Base-by-base conservation (phyloP, 2,329 filamentous ascomycete genomes). In the Fusarium humuli region DNA sequence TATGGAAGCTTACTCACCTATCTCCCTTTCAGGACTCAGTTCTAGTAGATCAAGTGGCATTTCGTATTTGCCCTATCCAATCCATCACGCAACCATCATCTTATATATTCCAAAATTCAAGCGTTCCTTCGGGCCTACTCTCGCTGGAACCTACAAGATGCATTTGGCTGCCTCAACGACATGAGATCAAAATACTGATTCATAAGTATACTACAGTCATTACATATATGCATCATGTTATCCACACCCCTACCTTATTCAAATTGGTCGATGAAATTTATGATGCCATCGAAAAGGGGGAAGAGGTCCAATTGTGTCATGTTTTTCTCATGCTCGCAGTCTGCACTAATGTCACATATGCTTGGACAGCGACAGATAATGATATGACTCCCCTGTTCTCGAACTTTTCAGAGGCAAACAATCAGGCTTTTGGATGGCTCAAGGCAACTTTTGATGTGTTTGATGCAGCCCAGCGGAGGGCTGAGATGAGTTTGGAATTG, bases 381-480 rank as follows among this genome's bases (percentile, higher is more conserved):
- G 73, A 77, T 25, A 57, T 61, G 8, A 67, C 73, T 30, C 63
- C 68, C 13, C 56, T 80, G 8, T 79, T 76, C 49, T 66, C 71
- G 9, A 73, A 71, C 41, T 62, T 52, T 34, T 59, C 59, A 20
- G 77, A 79, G 50, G 75, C 78, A 27, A 77, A 76, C 34, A 61
- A 61, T 0, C 77, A 79, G 37, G 65, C 77, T 9, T 61, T 71
- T 0, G 70, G 61, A 27, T 83, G 81, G 81, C 64, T 78, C 30
- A 77, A 78, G 27, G 72, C 78, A 1, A 75, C 79, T 3, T 71
- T 81, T 22, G 76, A 80, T 34, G 73, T 82, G 7, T 74, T 82
- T 18, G 78, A 81, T 20, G 70, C 80, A 22, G 74, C 74, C 6
- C 77, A 79, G n/a, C 70, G 77, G 12, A 73, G 69, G 7, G 67